Conservation (phyloP, 2,329 filamentous ascomycete genomes). For the Botrytis medusae region DNA sequence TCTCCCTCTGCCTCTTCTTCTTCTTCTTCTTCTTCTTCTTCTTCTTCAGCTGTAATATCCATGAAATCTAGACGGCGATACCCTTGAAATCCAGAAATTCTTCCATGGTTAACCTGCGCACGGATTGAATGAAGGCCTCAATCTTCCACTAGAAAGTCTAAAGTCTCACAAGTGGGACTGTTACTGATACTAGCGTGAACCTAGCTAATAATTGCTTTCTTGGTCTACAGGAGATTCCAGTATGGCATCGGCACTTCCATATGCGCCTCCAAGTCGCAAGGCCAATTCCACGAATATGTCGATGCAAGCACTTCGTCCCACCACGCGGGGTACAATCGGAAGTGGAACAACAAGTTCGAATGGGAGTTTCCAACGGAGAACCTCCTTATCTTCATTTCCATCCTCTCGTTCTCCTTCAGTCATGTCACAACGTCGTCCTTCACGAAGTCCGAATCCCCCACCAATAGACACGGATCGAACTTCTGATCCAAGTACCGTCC, state of each 20-base stretch:
- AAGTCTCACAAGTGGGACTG: slow-evolving; percentile 22
- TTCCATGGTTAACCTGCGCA: slow-evolving; percentile 9
- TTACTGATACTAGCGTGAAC: slow-evolving; percentile 21
- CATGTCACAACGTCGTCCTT: slow-evolving; percentile 54
- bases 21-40: no score
- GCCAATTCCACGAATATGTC: slow-evolving; percentile 27
- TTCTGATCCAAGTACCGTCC: slow-evolving; percentile 56
- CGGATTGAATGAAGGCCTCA: slow-evolving; percentile 22
- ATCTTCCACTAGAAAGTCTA: slow-evolving; percentile 5
- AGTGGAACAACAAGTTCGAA: slow-evolving; percentile 36
- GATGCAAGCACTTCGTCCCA: slow-evolving; percentile 33
- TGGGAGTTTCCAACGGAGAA: slow-evolving; percentile 43
- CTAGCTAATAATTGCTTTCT: slow-evolving; percentile 21
- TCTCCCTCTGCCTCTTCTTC: background rate
- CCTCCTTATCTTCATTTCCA: slow-evolving; percentile 63
- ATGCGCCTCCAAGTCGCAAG: slow-evolving; percentile 26
- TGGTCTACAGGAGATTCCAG: slow-evolving; percentile 18
- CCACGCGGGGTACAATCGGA: slow-evolving; percentile 31
- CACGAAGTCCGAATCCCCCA: slow-evolving; percentile 53
- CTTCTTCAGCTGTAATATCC: background rate
- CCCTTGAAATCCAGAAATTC: slow-evolving; percentile 6
- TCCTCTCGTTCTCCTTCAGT: slow-evolving; percentile 59
- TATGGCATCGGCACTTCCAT: slow-evolving; percentile 29
- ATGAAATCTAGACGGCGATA: background rate
- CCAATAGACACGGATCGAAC: slow-evolving; percentile 54